A percentile compares a stretch with the other conserved stretches of the same genome.
These are phyloP conservation scores for Exsudoporus floridanus DNA, from an alignment of 1,284 basidiomycete genomes.

Conservation along the genomic window DNA sequence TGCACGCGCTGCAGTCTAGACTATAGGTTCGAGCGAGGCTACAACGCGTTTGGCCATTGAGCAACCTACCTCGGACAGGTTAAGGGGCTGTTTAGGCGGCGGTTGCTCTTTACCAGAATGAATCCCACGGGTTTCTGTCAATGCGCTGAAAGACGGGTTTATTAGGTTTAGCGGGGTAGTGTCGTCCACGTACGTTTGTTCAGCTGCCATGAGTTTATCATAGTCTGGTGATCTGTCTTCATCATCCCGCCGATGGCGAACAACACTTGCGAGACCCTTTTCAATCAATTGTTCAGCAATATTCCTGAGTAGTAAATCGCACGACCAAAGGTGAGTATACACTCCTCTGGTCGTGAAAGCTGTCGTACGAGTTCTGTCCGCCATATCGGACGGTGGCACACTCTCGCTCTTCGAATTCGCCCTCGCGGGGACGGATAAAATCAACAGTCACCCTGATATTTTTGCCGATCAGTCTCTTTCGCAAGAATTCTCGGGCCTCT, in stretches of 20 bases:
- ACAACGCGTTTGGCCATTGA: background rate
- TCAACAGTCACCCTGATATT: constrained; percentile 82
- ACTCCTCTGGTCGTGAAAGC: background rate
- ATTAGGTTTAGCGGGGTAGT: background rate
- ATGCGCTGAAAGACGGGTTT: constrained; percentile 53
- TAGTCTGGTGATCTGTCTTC: constrained; percentile 93
- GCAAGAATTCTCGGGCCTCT: constrained; percentile 90
- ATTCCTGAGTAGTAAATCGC: constrained; percentile 57
- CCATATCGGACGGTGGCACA: constrained; percentile 87
- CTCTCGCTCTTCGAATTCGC: constrained; percentile 90
- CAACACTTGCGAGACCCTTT: constrained; percentile 86
- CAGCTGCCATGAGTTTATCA: constrained; percentile 93
- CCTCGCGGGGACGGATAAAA: constrained; percentile 89
- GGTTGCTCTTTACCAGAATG: constrained; percentile 90
- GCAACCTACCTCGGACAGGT: constrained; percentile 76
- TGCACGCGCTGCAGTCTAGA: constrained; percentile 69
- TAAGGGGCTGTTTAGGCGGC: constrained; percentile 69
- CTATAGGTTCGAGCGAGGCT: constrained; percentile 8
- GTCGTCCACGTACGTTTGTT: constrained; percentile 68
- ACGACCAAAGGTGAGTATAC: constrained; percentile 4
- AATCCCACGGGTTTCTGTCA: constrained; percentile 78
- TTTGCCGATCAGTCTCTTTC: constrained; percentile 91
- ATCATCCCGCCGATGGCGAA: constrained; percentile 92
- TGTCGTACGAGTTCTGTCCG: constrained; percentile 66
- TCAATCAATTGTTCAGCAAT: constrained; percentile 91